These are phyloP conservation scores for Flaveria trinervia DNA, from an alignment of 129 eudicot genomes.

Conservation along the genomic window DNA sequence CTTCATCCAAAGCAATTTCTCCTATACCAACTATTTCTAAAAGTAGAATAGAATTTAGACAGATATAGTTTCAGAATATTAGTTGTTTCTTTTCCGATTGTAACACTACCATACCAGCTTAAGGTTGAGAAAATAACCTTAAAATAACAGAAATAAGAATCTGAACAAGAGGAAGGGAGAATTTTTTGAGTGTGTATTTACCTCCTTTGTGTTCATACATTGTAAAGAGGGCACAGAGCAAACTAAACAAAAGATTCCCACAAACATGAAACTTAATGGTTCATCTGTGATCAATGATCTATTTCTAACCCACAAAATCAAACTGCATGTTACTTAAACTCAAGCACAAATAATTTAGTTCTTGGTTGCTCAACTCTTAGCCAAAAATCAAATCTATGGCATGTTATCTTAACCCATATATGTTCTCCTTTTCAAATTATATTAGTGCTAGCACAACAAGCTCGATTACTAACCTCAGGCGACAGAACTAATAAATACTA, in stretches of 20 bases:
- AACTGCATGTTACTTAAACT: not conserved
- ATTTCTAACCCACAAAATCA: not conserved
- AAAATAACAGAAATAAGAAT: not conserved
- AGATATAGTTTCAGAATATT: not conserved
- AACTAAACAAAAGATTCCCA: not conserved
- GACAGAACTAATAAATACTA: not conserved
- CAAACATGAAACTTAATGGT: not conserved
- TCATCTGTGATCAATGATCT: conserved; percentile 4
- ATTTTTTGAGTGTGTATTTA: not conserved
- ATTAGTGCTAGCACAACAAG: not conserved
- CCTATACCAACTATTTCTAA: not conserved
- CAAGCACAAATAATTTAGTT: not conserved
- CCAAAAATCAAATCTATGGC: not conserved
- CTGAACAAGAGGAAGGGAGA: not conserved
- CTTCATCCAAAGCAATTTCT: conserved; percentile 11
- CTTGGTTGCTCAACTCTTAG: not conserved
- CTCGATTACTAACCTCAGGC: not conserved
- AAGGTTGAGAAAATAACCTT: not conserved
- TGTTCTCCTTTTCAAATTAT: not conserved
- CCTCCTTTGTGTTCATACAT: not conserved
- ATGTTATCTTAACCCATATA: not conserved
- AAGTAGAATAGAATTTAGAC: not conserved
- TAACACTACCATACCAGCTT: not conserved
- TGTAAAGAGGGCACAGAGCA: not conserved
- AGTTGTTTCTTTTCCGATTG: too few species aligned